These are phyloP conservation scores for Apiospora sp. DNA, from an alignment of 2,329 filamentous ascomycete genomes.

Conservation along the genomic window DNA sequence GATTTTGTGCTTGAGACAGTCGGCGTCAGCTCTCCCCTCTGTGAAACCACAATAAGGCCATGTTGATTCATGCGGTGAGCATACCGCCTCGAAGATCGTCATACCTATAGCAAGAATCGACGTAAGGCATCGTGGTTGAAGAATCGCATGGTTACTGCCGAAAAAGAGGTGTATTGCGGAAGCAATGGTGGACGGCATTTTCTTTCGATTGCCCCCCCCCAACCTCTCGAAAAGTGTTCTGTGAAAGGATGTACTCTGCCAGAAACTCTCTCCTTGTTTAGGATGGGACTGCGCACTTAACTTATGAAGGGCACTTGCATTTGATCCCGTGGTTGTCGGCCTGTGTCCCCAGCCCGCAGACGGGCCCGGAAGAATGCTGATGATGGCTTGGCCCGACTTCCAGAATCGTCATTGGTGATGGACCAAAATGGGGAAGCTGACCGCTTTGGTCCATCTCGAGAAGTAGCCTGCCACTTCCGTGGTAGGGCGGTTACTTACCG, in stretches of 20 bases:
- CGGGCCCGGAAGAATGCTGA: slow-evolving; percentile 20
- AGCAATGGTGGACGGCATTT: background rate
- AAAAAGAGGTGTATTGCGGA: slow-evolving; percentile 23
- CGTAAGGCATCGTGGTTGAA: background rate
- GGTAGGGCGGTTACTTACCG: background rate
- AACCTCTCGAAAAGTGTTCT: background rate
- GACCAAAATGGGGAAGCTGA: slow-evolving; percentile 26
- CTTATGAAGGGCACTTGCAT: slow-evolving; percentile 21
- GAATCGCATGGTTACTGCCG: slow-evolving; percentile 25
- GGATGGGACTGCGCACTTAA: background rate
- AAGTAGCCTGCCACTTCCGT: slow-evolving; percentile 21
- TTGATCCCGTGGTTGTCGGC: slow-evolving; percentile 19
- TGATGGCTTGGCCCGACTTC: slow-evolving; percentile 16
- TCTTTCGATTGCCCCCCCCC: background rate
- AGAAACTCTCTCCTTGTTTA: background rate
- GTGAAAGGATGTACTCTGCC: background rate
- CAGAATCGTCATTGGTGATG: slow-evolving; percentile 7
- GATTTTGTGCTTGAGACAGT: slow-evolving; percentile 19
- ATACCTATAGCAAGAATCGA: background rate
- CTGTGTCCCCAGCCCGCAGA: background rate
- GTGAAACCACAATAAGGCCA: slow-evolving; percentile 5
- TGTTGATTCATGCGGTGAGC: slow-evolving; percentile 19
- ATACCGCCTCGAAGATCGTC: slow-evolving; percentile 5
- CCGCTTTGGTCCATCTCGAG: slow-evolving; percentile 26
- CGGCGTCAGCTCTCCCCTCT: slow-evolving; percentile 13